These are phyloP conservation scores for Cryphonectria japonica DNA, from an alignment of 2,329 filamentous ascomycete species.

Conservation along the genomic window DNA sequence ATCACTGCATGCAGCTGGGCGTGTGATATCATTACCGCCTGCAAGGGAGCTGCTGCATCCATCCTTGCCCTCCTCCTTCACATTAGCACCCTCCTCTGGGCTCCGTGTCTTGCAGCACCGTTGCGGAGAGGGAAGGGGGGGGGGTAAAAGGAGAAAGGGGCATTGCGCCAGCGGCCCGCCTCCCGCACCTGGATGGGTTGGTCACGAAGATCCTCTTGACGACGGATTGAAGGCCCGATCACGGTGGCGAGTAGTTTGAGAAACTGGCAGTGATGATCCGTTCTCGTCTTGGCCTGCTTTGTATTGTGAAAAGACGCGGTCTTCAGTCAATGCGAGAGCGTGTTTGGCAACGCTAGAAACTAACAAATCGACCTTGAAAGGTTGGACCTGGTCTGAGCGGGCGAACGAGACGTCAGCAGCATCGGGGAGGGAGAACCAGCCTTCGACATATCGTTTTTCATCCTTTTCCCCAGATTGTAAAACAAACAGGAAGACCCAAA, in stretches of 20 bases:
- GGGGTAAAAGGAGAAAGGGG: background rate
- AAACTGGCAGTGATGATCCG: background rate
- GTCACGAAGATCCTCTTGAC: background rate
- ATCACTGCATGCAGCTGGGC: background rate
- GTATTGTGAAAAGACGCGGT: background rate
- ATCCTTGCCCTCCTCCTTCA: background rate
- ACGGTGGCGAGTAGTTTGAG: background rate
- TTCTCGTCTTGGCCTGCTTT: background rate
- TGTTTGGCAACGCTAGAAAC: background rate
- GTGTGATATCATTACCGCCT: slow-evolving; percentile 8
- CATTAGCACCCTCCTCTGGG: background rate
- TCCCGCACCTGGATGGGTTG: background rate
- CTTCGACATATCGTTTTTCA: no score
- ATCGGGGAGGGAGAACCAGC: background rate
- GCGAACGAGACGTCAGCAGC: background rate
- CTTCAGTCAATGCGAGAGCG: background rate
- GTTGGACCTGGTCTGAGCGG: background rate
- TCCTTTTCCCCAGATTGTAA: background rate
- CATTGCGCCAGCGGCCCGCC: slow-evolving; percentile 13
- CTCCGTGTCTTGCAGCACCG: background rate
- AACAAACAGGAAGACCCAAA: no score
- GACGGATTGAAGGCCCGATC: background rate
- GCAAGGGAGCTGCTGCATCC: background rate
- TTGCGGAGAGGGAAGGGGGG: slow-evolving; percentile 1
- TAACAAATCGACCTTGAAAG: background rate